Percentiles rank a stretch among this genome's conserved stretches.
These are phyloP conservation scores for Trichocladium antarcticum DNA, from an alignment of 495 filamentous ascomycete genomes.

Conservation along the genomic window DNA sequence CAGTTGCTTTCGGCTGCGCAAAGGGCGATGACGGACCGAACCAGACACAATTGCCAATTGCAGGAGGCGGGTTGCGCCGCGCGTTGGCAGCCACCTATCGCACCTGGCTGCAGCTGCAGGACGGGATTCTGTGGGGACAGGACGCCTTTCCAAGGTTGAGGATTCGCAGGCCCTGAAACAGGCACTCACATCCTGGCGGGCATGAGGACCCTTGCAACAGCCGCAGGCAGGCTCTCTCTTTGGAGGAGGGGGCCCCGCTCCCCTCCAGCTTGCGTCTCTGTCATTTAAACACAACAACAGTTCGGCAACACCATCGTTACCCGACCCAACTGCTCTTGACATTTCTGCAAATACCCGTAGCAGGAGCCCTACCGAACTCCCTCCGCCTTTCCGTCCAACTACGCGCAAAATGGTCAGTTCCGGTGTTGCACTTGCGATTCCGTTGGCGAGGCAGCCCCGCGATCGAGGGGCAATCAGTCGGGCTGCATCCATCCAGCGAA, in stretches of 20 bases:
- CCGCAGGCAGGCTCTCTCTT: conserved; percentile 1
- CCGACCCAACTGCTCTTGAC: background rate
- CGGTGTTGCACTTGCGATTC: background rate
- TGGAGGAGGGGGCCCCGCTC: conserved; percentile 12
- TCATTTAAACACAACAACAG: conserved; percentile 14
- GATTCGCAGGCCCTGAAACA: background rate
- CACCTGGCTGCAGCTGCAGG: conserved; percentile 4
- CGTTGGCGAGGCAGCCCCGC: conserved; percentile 16
- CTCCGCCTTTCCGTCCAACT: background rate
- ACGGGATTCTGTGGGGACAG: background rate
- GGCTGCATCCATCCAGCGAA: background rate
- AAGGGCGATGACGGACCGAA: conserved; percentile 11
- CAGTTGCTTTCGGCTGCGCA: conserved; percentile 3
- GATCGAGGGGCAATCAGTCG: conserved; percentile 17
- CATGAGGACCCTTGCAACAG: background rate
- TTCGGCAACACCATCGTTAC: conserved; percentile 3
- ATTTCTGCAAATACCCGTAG: conserved; percentile 3
- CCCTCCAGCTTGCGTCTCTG: conserved; percentile 15
- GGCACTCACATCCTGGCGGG: too few relatives aligned
- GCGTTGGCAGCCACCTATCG: background rate
- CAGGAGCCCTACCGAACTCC: background rate
- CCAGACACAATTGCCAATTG: conserved; percentile 6
- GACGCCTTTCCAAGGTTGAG: background rate
- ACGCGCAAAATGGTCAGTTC: conserved; percentile 14
- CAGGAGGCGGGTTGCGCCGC: background rate